These are phyloP conservation scores for Penicillium psychrofluorescens DNA, from an alignment of 495 filamentous ascomycete species.

Conservation along the genomic window DNA sequence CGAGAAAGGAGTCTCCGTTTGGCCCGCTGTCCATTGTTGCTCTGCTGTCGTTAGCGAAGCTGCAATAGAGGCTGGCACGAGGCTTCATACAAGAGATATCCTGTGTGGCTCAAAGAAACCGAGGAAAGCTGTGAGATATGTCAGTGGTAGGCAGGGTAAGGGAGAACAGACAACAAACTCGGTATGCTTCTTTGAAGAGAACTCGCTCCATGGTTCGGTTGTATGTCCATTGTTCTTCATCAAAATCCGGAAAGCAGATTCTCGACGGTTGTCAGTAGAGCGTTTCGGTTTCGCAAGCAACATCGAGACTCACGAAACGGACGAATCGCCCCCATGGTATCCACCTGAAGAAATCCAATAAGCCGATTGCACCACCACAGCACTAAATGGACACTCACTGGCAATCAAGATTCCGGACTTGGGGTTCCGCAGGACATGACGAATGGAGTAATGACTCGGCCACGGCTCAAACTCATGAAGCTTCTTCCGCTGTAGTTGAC, in stretches of 20 bases:
- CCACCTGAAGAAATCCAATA: conserved; percentile 17
- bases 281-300: not conserved
- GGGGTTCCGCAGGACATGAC: conserved; percentile 29
- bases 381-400: conserved; percentile 15
- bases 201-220: conserved; percentile 30
- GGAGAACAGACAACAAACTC: conserved; percentile 12
- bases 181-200: conserved; percentile 27
- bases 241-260: conserved; percentile 30
- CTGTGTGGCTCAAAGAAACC: conserved; percentile 32
- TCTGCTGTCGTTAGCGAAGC: conserved; percentile 16
- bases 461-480: conserved; percentile 29
- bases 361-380: conserved; percentile 1
- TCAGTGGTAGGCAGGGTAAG: not conserved
- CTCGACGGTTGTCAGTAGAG: conserved; percentile 11
- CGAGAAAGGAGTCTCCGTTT: conserved; percentile 27
- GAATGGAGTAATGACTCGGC: conserved; percentile 22
- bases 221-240: conserved; percentile 28
- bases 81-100: conserved; percentile 26
- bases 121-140: conserved; percentile 25
- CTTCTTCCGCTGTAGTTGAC: conserved; percentile 22
- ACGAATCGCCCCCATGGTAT: conserved; percentile 23
- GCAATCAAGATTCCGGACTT: conserved; percentile 30
- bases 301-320: conserved; percentile 25
- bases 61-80: not conserved
- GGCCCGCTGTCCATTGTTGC: conserved; percentile 35